Conservation (phyloP, 2,329 filamentous ascomycete species). For the Microsporum canis region DNA sequence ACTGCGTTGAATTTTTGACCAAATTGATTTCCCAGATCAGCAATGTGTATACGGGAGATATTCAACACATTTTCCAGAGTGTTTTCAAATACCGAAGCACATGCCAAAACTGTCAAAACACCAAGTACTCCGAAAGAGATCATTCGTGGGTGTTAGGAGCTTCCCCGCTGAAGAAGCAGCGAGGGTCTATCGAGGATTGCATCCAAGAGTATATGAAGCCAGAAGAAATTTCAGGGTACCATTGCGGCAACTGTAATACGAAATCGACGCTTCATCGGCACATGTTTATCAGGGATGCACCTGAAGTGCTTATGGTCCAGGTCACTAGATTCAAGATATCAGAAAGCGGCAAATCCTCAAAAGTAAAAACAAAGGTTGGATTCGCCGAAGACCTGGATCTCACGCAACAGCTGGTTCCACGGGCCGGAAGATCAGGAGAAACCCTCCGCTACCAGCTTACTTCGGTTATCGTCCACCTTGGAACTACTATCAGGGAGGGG, state of each 20-base stretch:
- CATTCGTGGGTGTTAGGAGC: not conserved
- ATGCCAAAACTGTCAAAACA: slow-evolving; percentile 7
- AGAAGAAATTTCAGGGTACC: not conserved
- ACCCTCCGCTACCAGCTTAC: slow-evolving; percentile 8
- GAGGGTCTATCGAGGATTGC: not conserved
- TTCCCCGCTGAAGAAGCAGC: not conserved
- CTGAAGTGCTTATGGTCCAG: slow-evolving; percentile 13
- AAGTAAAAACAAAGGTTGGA: not conserved
- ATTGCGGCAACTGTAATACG: slow-evolving; percentile 4
- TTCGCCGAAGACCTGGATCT: slow-evolving; percentile 12
- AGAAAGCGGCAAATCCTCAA: not conserved
- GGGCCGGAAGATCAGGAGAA: not conserved
- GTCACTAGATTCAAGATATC: slow-evolving; percentile 7
- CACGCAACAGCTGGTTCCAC: slow-evolving; percentile 6
- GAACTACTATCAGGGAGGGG: not conserved
- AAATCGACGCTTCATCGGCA: not conserved
- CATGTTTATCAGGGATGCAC: slow-evolving; percentile 10
- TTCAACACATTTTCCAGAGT: slow-evolving; percentile 9
- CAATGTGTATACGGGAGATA: not conserved
- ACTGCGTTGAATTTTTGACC: slow-evolving; percentile 10
- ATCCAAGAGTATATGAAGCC: slow-evolving; percentile 1
- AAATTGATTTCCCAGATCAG: slow-evolving; percentile 4
- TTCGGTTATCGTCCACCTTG: slow-evolving; percentile 9
- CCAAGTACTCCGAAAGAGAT: not conserved
- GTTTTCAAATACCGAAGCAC: slow-evolving; percentile 2